Percentiles rank a stretch among this genome's conserved stretches.
These are phyloP conservation scores for Luzula sylvatica DNA, from an alignment of 176 grass and related monocot genomes.

Conservation along the genomic window DNA sequence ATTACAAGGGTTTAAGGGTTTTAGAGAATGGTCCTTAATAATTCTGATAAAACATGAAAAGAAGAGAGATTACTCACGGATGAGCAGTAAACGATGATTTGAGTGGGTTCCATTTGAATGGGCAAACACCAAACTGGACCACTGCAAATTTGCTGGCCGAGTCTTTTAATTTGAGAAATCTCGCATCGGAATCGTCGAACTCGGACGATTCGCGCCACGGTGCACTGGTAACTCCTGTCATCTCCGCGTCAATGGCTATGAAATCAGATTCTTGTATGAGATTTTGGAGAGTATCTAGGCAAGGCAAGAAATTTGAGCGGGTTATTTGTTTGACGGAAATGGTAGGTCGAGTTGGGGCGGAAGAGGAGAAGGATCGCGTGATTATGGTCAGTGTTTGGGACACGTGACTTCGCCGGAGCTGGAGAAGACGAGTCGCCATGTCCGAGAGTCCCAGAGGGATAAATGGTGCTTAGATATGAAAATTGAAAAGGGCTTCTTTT, in stretches of 20 bases:
- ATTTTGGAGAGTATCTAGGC: slow-evolving; percentile 41
- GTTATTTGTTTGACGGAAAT: slow-evolving; percentile 80
- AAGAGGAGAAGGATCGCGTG: slow-evolving; percentile 22
- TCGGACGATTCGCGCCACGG: slow-evolving; percentile 82
- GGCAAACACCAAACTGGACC: slow-evolving; percentile 83
- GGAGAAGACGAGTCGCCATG: slow-evolving; percentile 27
- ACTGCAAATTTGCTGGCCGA: slow-evolving; percentile 60
- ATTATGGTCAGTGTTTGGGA: slow-evolving; percentile 7
- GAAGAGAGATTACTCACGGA: slow-evolving; percentile 28
- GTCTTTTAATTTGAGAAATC: slow-evolving; percentile 72
- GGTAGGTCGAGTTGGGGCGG: slow-evolving; percentile 1
- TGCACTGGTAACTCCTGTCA: slow-evolving; percentile 68
- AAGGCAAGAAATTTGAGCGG: slow-evolving; percentile 38
- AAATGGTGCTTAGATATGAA: background rate
- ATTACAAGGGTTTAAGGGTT: no score
- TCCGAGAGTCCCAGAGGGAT: no score
- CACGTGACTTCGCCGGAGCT: slow-evolving; percentile 6
- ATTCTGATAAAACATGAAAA: no score
- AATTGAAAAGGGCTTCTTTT: no score
- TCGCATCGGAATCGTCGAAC: slow-evolving; percentile 71
- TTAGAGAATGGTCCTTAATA: no score
- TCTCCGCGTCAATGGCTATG: slow-evolving; percentile 79
- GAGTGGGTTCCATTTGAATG: slow-evolving; percentile 68
- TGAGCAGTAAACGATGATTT: slow-evolving; percentile 53
- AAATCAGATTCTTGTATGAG: slow-evolving; percentile 61